These are phyloP conservation scores for Epichloe uncinata DNA, from an alignment of 2,329 filamentous ascomycete genomes.

Conservation along the genomic window DNA sequence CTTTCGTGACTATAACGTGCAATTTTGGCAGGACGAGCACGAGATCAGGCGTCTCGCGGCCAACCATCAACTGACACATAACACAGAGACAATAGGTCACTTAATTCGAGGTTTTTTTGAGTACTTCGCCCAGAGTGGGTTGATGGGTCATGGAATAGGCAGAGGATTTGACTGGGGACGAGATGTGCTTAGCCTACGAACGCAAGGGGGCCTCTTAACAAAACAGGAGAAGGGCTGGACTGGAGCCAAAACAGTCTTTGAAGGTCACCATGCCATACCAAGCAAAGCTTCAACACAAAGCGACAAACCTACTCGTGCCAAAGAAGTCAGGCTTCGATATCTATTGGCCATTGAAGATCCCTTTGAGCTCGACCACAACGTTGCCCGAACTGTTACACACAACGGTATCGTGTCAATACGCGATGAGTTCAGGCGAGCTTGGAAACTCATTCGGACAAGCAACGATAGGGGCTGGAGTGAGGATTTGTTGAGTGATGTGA, in stretches of 20 bases:
- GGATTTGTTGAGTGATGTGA: constrained; percentile 39
- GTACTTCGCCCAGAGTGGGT: constrained; percentile 57
- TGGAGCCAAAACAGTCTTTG: constrained; percentile 58
- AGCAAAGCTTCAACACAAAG: constrained; percentile 1
- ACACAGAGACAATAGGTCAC: constrained; percentile 54
- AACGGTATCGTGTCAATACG: constrained; percentile 69
- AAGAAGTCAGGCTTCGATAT: constrained; percentile 66
- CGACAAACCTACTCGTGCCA: constrained; percentile 32
- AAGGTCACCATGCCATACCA: constrained; percentile 27
- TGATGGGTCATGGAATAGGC: constrained; percentile 33
- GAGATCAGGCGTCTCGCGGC: constrained; percentile 51
- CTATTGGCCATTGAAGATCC: constrained; percentile 87
- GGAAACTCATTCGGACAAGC: constrained; percentile 50
- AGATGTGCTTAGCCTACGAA: constrained; percentile 67
- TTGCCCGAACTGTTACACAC: constrained; percentile 75
- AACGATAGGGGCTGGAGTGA: constrained; percentile 30
- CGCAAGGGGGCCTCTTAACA: constrained; percentile 51
- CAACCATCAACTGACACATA: constrained; percentile 48
- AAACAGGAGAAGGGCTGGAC: constrained; percentile 80
- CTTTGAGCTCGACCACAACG: constrained; percentile 79
- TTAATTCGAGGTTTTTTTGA: constrained; percentile 77
- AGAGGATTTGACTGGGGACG: constrained; percentile 67
- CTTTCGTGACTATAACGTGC: constrained; percentile 55
- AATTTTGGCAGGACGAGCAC: constrained; percentile 65
- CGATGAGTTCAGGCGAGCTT: constrained; percentile 72